Evolutionary conservation across 2,329 filamentous ascomycete genomes (phyloP).

Genomic region (Cyphellophora europaea): DNA sequence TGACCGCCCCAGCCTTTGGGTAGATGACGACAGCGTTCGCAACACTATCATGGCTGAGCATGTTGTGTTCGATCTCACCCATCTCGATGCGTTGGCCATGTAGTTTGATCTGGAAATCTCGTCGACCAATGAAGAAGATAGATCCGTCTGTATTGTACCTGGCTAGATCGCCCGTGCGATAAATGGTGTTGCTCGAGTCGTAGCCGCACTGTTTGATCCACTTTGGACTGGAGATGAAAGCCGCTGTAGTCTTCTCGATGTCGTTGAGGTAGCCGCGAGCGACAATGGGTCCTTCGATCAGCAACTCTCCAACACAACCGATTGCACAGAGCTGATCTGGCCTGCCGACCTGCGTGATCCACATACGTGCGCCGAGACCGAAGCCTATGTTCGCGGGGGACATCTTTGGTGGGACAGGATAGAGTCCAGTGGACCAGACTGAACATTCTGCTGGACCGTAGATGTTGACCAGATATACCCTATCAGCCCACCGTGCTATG

Average conservation of each 20-base stretch:
- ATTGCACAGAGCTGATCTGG: conserved; percentile 31
- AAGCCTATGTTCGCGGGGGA: conserved; percentile 32
- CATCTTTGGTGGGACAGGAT: too few species aligned
- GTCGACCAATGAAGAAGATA: conserved; percentile 29
- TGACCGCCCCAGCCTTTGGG: conserved; percentile 29
- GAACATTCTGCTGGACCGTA: conserved; percentile 32
- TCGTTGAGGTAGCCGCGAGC: conserved; percentile 37
- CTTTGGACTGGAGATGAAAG: conserved; percentile 28
- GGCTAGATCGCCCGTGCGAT: conserved; percentile 32
- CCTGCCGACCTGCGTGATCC: conserved; percentile 31
- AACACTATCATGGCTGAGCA: conserved; percentile 33
- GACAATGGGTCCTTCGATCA: conserved; percentile 39
- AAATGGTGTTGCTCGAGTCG: conserved; percentile 22
- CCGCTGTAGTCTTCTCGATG: conserved; percentile 24
- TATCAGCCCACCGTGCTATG: conserved; percentile 19
- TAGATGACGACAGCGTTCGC: conserved; percentile 42
- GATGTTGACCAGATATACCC: conserved; percentile 33
- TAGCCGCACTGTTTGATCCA: conserved; percentile 25
- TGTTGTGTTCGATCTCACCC: conserved; percentile 30
- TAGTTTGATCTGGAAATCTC: conserved; percentile 32
- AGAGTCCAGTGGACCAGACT: conserved; percentile 25
- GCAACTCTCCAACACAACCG: conserved; percentile 38
- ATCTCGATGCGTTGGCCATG: conserved; percentile 33
- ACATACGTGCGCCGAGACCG: conserved; percentile 26
- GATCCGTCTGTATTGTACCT: conserved; percentile 29